Conservation (phyloP, 2,329 filamentous ascomycete species). For the Alternaria longipes region DNA sequence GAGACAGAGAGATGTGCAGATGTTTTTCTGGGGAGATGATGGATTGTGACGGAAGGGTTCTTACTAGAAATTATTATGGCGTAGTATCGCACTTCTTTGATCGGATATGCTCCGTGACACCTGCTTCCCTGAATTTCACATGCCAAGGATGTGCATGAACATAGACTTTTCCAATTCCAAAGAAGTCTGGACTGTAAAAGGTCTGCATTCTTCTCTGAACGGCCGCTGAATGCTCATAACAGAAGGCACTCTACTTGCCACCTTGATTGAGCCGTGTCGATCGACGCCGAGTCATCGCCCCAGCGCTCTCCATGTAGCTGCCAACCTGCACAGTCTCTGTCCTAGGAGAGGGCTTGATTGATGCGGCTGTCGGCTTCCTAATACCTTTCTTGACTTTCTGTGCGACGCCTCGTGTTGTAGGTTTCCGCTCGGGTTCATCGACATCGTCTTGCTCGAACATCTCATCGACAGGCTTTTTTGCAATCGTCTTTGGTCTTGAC, state of each 20-base stretch:
- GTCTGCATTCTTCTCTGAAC: background rate
- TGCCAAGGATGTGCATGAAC: background rate
- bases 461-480: background rate
- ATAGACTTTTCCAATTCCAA: background rate
- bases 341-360: background rate
- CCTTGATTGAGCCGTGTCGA: conserved; percentile 3
- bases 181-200: too few species aligned
- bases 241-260: background rate
- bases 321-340: background rate
- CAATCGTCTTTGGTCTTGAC: background rate
- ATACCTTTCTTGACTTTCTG: conserved; percentile 12
- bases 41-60: background rate
- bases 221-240: background rate
- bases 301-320: background rate
- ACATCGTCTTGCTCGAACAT: background rate
- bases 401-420: conserved; percentile 13
- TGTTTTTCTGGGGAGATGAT: conserved; percentile 41
- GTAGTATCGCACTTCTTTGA: background rate
- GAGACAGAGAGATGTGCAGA: conserved; percentile 49
- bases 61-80: background rate
- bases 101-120: background rate
- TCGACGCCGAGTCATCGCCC: background rate
- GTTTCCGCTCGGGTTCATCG: background rate
- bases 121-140: background rate
- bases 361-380: background rate